phyloP scores from a whole-genome alignment of 371 early-diverging fungal species.

The Mucor indicus region DNA sequence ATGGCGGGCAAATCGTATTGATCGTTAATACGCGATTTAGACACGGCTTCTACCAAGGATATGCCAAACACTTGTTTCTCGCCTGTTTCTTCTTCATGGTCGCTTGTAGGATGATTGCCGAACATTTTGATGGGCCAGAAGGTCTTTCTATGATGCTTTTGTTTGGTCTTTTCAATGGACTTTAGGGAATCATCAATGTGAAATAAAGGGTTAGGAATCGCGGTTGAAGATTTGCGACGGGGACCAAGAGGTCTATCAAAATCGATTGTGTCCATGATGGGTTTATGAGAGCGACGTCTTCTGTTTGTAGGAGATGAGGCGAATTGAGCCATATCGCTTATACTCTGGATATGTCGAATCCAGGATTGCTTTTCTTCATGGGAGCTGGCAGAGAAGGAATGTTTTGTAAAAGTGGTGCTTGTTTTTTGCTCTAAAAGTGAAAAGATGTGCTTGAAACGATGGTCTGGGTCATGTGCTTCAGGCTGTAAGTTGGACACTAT shows the following conservation, averaged over 20 bases:
- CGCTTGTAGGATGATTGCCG: neutral
- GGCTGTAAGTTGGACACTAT: conserved; percentile 43
- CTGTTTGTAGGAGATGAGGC: neutral
- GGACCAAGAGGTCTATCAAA: neutral
- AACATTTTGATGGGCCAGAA: conserved; percentile 13
- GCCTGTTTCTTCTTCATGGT: conserved; percentile 19
- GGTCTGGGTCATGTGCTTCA: conserved; percentile 34
- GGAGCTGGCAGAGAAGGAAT: conserved; percentile 84
- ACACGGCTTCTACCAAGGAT: conserved; percentile 65
- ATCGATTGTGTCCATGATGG: neutral
- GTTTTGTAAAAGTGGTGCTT: conserved; percentile 56
- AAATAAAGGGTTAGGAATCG: neutral
- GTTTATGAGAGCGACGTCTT: neutral
- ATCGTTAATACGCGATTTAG: conserved; percentile 61
- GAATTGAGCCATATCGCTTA: neutral
- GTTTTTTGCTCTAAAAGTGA: conserved; percentile 71
- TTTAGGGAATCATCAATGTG: neutral
- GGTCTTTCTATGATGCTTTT: conserved; percentile 15
- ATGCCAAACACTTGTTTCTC: conserved; percentile 67
- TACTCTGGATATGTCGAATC: conserved; percentile 42
- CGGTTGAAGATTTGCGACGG: neutral
- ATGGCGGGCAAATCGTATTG: conserved; percentile 83
- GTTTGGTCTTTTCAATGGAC: neutral
- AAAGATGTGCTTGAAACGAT: conserved; percentile 71
- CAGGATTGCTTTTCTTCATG: conserved; percentile 86